These are phyloP conservation scores for Metschnikowia kunwiensis DNA, from an alignment of 805 yeast genomes.

Conservation along the genomic window DNA sequence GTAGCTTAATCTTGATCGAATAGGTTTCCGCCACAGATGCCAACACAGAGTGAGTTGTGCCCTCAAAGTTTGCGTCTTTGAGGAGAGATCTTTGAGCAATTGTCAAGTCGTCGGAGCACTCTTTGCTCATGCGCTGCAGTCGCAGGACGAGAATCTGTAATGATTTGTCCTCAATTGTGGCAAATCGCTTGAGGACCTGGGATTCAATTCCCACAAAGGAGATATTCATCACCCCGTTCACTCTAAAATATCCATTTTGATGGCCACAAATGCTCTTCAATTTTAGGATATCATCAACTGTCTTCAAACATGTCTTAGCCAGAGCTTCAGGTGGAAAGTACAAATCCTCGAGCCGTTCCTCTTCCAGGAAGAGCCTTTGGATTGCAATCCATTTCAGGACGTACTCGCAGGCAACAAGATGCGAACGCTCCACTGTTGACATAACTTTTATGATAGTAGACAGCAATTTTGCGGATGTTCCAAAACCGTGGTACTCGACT, in stretches of 20 bases:
- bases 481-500: background rate
- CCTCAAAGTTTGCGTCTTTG: slow-evolving; percentile 2
- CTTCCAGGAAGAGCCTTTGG: slow-evolving; percentile 26
- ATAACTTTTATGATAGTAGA: slow-evolving; percentile 1
- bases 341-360: slow-evolving; percentile 13
- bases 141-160: slow-evolving; percentile 6
- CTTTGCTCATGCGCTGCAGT: slow-evolving; percentile 2
- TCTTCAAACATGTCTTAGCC: slow-evolving; percentile 44
- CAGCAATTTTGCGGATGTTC: background rate
- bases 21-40: slow-evolving; percentile 2
- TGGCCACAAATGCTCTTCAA: slow-evolving; percentile 51
- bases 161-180: background rate
- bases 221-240: slow-evolving; percentile 5
- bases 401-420: background rate
- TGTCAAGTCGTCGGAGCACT: slow-evolving; percentile 6
- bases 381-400: slow-evolving; percentile 48
- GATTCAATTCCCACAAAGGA: slow-evolving; percentile 7
- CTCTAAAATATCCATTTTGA: slow-evolving; percentile 24
- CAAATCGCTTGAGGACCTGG: slow-evolving; percentile 2
- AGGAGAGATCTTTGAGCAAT: slow-evolving; percentile 6
- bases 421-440: slow-evolving; percentile 1
- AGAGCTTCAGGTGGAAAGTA: slow-evolving; percentile 16
- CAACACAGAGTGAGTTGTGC: background rate
- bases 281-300: slow-evolving; percentile 42
- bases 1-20: slow-evolving; percentile 1